Evolutionary conservation across 2,329 filamentous ascomycete species (phyloP).

Genomic region (Pseudogymnoascus sp.): DNA sequence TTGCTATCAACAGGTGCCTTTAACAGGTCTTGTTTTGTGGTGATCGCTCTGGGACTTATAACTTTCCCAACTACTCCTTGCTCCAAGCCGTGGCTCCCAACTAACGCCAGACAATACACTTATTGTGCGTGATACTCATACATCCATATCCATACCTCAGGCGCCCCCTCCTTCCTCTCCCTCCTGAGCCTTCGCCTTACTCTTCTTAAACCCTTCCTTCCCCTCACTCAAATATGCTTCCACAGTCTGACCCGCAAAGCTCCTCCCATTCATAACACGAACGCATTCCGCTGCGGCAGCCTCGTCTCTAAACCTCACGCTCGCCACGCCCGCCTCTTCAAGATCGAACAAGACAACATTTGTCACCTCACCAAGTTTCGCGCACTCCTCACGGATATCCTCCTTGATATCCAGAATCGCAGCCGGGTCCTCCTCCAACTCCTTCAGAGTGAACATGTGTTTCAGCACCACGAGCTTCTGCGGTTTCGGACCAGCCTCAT

Average conservation of each 20-base stretch:
- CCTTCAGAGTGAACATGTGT: conserved; percentile 83
- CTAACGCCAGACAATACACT: background rate
- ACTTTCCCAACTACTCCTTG: background rate
- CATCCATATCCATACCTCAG: background rate
- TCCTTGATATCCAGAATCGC: conserved; percentile 87
- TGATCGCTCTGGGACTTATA: background rate
- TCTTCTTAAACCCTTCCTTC: conserved; percentile 64
- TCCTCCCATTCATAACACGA: conserved; percentile 67
- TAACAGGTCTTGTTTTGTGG: background rate
- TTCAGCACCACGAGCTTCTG: conserved; percentile 82
- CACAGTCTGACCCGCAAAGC: conserved; percentile 64
- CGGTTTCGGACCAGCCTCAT: conserved; percentile 43
- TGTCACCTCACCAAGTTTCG: conserved; percentile 77
- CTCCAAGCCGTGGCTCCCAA: background rate
- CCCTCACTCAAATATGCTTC: conserved; percentile 64
- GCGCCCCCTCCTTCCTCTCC: conserved; percentile 5
- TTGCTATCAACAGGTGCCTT: background rate
- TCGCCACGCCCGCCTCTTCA: conserved; percentile 76
- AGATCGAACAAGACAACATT: conserved; percentile 87
- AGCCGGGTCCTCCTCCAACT: conserved; percentile 76
- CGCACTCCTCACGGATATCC: conserved; percentile 84
- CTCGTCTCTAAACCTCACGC: conserved; percentile 67
- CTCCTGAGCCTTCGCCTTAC: conserved; percentile 42
- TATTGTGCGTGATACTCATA: background rate
- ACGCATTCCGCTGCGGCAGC: conserved; percentile 67